Evolutionary conservation across 345 rosid species (phyloP).

Genomic region (Atalantia buxifolia): DNA sequence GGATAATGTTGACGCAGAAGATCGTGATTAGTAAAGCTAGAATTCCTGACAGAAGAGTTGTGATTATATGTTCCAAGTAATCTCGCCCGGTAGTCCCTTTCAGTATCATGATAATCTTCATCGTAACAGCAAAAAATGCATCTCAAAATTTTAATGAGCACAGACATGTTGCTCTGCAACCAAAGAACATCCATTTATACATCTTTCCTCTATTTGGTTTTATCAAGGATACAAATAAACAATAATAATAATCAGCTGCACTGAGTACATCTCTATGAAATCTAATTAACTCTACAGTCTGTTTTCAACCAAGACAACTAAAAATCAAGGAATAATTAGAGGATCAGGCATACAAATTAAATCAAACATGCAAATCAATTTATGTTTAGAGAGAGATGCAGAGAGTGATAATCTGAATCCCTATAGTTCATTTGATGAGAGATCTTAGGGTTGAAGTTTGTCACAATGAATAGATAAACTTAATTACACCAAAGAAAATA

Average conservation of each 20-base stretch:
- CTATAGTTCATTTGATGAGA: no score
- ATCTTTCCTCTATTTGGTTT: not conserved
- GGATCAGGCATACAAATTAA: not conserved
- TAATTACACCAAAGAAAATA: no score
- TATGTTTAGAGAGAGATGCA: not conserved
- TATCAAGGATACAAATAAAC: not conserved
- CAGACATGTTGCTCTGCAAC: slow-evolving; percentile 14
- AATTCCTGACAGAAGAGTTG: not conserved
- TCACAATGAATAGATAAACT: no score
- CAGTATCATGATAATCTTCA: not conserved
- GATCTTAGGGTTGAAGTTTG: no score
- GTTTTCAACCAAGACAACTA: not conserved
- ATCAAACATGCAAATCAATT: not conserved
- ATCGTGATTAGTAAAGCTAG: not conserved
- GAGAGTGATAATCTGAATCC: not conserved
- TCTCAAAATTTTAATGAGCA: slow-evolving; percentile 17
- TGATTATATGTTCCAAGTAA: not conserved
- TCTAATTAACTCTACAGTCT: no score
- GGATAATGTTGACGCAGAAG: not conserved
- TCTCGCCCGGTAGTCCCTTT: not conserved
- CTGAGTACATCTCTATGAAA: not conserved
- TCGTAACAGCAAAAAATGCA: slow-evolving; percentile 23
- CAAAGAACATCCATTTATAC: not conserved
- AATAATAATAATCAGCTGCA: not conserved
- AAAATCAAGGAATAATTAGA: not conserved